Evolutionary conservation across 345 rosid genomes (phyloP).

Genomic region (Melaleuca quinquenervia): DNA sequence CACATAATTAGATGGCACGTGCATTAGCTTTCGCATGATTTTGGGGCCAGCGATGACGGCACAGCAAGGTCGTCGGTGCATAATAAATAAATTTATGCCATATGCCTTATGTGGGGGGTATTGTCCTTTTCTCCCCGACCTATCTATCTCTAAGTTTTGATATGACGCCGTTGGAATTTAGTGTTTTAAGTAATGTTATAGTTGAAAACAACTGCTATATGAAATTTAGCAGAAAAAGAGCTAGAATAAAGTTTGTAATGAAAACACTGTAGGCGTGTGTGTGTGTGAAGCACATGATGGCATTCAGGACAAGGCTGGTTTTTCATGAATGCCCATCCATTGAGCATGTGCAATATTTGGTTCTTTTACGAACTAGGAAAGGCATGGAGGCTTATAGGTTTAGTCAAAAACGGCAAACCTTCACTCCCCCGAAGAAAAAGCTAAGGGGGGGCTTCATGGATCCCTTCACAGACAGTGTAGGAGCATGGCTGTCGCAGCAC

Average conservation of each 20-base stretch:
- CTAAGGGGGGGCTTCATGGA: background rate
- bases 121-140: too few species aligned
- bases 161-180: background rate
- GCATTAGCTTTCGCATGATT: background rate
- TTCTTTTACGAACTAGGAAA: background rate
- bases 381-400: background rate
- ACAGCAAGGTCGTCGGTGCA: background rate
- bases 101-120: fast-evolving
- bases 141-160: background rate
- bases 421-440: background rate
- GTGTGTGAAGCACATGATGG: background rate
- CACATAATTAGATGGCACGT: background rate
- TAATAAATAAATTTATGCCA: too few species aligned
- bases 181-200: background rate
- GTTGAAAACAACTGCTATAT: background rate
- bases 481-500: background rate
- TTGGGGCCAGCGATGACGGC: fast-evolving
- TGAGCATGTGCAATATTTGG: background rate
- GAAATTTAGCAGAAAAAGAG: too few species aligned
- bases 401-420: background rate
- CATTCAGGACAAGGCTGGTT: background rate
- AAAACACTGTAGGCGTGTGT: background rate
- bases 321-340: background rate
- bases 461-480: background rate
- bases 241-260: background rate